phyloP scores from a whole-genome alignment of 495 filamentous ascomycete genomes.

The Rhypophila decipiens region DNA sequence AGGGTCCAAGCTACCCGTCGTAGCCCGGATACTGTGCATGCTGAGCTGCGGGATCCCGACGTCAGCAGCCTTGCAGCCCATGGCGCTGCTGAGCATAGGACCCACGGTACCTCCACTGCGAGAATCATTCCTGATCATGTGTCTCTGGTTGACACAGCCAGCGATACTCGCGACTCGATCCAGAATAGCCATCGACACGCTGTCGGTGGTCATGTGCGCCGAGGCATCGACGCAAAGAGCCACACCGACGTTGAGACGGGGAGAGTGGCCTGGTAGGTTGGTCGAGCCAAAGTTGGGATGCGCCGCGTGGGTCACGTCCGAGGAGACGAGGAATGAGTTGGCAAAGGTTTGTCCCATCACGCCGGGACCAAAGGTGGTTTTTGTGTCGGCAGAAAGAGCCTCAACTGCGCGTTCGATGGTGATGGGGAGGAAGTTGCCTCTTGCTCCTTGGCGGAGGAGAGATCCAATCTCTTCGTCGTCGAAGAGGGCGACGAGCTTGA shows the following conservation, averaged over 20 bases:
- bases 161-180: conserved; percentile 65
- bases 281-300: conserved; percentile 84
- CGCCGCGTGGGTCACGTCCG: conserved; percentile 89
- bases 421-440: conserved; percentile 76
- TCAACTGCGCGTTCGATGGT: conserved; percentile 77
- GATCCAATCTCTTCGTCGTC: conserved; percentile 97
- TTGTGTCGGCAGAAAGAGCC: conserved; percentile 40
- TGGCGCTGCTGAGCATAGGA: conserved; percentile 73
- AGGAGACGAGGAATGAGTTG: conserved; percentile 86
- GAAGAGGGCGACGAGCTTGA: conserved; percentile 86
- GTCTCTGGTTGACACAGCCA: conserved; percentile 69
- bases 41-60: conserved; percentile 86
- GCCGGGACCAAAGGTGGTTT: conserved; percentile 51
- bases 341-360: conserved; percentile 78
- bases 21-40: conserved; percentile 93
- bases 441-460: conserved; percentile 80
- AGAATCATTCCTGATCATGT: conserved; percentile 91
- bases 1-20: conserved; percentile 79
- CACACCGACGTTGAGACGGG: conserved; percentile 83
- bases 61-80: conserved; percentile 82
- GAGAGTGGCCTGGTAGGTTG: conserved; percentile 80
- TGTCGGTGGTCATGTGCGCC: conserved; percentile 89
- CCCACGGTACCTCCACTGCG: conserved; percentile 91
- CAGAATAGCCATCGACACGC: conserved; percentile 69
- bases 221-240: conserved; percentile 82